These are phyloP conservation scores for Posidonia oceanica DNA, from an alignment of 116 monocot genomes.

Conservation along the genomic window DNA sequence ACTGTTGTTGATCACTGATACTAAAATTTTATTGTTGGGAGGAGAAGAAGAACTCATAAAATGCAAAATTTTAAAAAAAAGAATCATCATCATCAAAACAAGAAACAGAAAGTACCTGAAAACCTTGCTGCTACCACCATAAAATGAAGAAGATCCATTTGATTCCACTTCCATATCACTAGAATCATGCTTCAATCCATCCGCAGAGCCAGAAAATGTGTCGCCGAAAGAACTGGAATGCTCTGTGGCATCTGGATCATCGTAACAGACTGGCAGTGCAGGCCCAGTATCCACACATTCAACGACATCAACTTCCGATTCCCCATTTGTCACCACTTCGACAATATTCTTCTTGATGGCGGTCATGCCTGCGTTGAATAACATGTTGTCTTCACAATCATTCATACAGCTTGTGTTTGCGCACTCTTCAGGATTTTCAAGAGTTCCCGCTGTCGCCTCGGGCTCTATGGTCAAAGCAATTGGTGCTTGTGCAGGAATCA, in stretches of 20 bases:
- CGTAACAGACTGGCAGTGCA: background rate
- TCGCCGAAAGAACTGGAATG: slow-evolving; percentile 9
- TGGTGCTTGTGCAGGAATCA: too few relatives aligned
- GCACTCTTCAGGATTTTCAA: too few relatives aligned
- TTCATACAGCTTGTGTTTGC: too few relatives aligned
- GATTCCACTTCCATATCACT: slow-evolving; percentile 9
- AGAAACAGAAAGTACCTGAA: background rate
- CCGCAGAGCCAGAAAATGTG: background rate
- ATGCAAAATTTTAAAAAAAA: background rate
- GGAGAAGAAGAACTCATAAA: too few relatives aligned
- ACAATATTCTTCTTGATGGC: background rate
- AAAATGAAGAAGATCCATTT: background rate
- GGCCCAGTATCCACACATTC: background rate
- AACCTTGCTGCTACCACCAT: background rate
- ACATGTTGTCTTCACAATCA: too few relatives aligned
- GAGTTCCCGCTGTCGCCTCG: too few relatives aligned
- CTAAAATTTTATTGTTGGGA: too few relatives aligned
- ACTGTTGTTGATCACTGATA: too few relatives aligned
- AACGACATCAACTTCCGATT: background rate
- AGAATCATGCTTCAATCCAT: background rate
- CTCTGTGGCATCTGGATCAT: slow-evolving; percentile 3
- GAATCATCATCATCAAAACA: background rate
- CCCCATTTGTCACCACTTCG: background rate
- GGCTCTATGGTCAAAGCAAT: too few relatives aligned
- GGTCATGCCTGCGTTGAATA: background rate